Percentiles rank a stretch among this genome's conserved stretches.
These are phyloP conservation scores for Ilyonectria destructans DNA, from an alignment of 2,329 filamentous ascomycete species.

Conservation along the genomic window DNA sequence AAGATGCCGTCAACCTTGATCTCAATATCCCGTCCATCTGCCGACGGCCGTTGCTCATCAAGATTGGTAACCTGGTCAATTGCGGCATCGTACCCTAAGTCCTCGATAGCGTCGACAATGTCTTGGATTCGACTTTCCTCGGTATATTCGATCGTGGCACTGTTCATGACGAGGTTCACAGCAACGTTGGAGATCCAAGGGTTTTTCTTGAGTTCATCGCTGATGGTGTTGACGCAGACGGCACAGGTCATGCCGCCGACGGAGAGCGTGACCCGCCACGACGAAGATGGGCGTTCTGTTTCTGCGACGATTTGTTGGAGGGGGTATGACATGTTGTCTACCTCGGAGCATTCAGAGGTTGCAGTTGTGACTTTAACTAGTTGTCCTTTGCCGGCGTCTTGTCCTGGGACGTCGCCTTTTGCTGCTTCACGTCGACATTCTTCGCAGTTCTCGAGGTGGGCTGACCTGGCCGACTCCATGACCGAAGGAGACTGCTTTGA, in stretches of 20 bases:
- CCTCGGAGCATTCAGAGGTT: slow-evolving; percentile 26
- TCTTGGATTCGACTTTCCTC: slow-evolving; percentile 52
- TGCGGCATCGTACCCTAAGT: slow-evolving; percentile 77
- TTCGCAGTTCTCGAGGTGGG: slow-evolving; percentile 59
- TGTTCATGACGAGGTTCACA: slow-evolving; percentile 79
- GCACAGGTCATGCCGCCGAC: slow-evolving; percentile 84
- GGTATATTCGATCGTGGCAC: slow-evolving; percentile 73
- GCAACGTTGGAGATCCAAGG: slow-evolving; percentile 72
- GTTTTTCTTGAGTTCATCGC: slow-evolving; percentile 69
- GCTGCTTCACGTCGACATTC: slow-evolving; percentile 49
- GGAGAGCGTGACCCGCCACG: slow-evolving; percentile 69
- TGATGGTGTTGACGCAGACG: slow-evolving; percentile 77
- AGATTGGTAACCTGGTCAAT: slow-evolving; percentile 67
- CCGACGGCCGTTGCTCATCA: slow-evolving; percentile 58
- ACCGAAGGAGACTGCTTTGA: slow-evolving; percentile 44
- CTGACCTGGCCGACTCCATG: slow-evolving; percentile 46
- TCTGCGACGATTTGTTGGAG: slow-evolving; percentile 46
- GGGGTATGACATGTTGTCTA: slow-evolving; percentile 29
- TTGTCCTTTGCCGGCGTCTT: slow-evolving; percentile 28
- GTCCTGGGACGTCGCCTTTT: neutral
- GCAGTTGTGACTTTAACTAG: slow-evolving; percentile 31
- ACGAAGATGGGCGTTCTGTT: slow-evolving; percentile 26
- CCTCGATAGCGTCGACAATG: slow-evolving; percentile 67
- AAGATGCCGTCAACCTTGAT: slow-evolving; percentile 82
- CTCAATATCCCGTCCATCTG: slow-evolving; percentile 70